Evolutionary conservation across 2,329 filamentous ascomycete genomes (phyloP), one percentile per base, ranked within the genome.

Genomic region (Penicillium sp.): DNA sequence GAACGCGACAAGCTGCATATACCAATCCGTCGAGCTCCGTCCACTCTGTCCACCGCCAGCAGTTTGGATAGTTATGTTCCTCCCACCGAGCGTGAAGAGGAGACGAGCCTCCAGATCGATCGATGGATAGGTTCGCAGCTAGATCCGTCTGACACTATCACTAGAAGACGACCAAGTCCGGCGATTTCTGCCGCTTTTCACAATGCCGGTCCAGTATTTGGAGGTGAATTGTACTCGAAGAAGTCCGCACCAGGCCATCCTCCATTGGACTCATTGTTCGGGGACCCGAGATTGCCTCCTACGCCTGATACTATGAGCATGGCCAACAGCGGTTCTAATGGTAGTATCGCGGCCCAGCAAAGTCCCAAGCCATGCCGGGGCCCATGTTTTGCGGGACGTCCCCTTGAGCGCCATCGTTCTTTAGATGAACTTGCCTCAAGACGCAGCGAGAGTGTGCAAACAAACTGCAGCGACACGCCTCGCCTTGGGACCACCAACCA

Each of bases 241-340:
- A 66, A 68, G 27, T 62, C 67, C 10, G 6, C 35, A 6, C 69
- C 59, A 37, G 67, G 68, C 18, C 72, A 68, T 10, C 66, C 69
- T n/a, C 66, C 65, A 18, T 50, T 71, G 36, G 73, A 75, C 27
- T 65, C 65, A 14, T 59, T 76, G 2, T 78, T 77, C 54, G 74
- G 67, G 2, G 67, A 70, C 5, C 63, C 69, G 11, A 70, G 67
- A 16, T 66, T 78, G 4, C 77, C 77, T 19, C 77, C 76, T 13
- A 78, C 77, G 1, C 77, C 77, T 3, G 77, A 78, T 54, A 78
- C 77, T 2, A 78, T 78, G 77, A 77, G 73, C 49, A 78, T 75
- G 2, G 66, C 65, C 2, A 67, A 68, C 14, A 73, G 73, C 40
- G 60, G 70, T 24, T 77, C 75, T 1, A 73, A 75, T 44, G 67